These are phyloP conservation scores for Mrakia blollopis DNA, from an alignment of 768 basidiomycete species.

Conservation along the genomic window DNA sequence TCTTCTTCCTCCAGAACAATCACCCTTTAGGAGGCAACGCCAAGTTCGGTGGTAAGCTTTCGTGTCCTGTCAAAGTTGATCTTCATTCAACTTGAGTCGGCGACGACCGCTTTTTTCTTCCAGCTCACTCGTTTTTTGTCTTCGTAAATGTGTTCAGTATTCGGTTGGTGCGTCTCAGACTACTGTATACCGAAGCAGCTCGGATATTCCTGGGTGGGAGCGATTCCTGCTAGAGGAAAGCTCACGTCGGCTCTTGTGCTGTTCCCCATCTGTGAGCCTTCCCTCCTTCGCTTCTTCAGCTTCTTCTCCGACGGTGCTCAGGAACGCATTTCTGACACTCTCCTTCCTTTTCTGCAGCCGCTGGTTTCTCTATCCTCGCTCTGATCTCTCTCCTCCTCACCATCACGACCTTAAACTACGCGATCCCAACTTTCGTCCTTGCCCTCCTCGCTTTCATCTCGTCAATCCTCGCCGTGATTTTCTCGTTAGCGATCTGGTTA, in stretches of 20 bases:
- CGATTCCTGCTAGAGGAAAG: neutral
- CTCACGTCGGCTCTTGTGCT: neutral
- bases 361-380: neutral
- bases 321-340: too few species aligned
- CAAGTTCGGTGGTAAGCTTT: neutral
- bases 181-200: neutral
- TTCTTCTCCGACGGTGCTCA: neutral
- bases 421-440: neutral
- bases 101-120: neutral
- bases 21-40: neutral
- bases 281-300: neutral
- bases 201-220: neutral
- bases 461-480: neutral
- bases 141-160: neutral
- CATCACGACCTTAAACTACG: neutral
- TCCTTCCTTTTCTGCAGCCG: neutral
- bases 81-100: neutral
- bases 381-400: neutral
- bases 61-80: neutral
- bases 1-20: slow-evolving; percentile 8
- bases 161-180: neutral
- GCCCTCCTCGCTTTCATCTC: neutral
- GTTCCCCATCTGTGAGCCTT: neutral
- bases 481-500: neutral
- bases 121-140: neutral